Conservation (phyloP, 352 stramenopile genomes). For the Globisporangium nunn region DNA sequence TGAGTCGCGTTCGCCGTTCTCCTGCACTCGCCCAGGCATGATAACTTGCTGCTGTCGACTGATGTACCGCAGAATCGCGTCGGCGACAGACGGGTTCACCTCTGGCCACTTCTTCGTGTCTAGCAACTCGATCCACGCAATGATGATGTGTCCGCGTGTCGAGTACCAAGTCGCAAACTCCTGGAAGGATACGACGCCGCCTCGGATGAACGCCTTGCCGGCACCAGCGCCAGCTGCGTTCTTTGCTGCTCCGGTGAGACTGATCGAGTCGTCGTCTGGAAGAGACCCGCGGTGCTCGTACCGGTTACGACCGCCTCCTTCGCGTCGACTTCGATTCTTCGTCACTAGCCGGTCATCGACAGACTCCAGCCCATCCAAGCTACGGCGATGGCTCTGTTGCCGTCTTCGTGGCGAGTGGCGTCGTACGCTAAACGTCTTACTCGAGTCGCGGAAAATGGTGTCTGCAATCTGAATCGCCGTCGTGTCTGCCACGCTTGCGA, state of each 20-base stretch:
- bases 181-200: slow-evolving; percentile 76
- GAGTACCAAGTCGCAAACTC: slow-evolving; percentile 86
- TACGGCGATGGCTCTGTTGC: slow-evolving; percentile 35
- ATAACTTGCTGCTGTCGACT: slow-evolving; percentile 63
- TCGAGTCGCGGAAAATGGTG: slow-evolving; percentile 76
- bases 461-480: slow-evolving; percentile 80
- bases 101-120: slow-evolving; percentile 80
- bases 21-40: slow-evolving; percentile 7
- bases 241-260: slow-evolving; percentile 42
- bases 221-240: slow-evolving; percentile 51
- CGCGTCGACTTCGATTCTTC: slow-evolving; percentile 19
- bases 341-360: slow-evolving; percentile 30
- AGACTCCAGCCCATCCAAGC: slow-evolving; percentile 48
- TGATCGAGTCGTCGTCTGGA: slow-evolving; percentile 45
- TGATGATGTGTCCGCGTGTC: slow-evolving; percentile 69
- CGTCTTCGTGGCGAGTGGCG: slow-evolving; percentile 20
- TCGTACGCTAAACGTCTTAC: slow-evolving; percentile 68
- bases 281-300: slow-evolving; percentile 74
- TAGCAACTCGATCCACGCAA: slow-evolving; percentile 83
- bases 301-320: slow-evolving; percentile 20
- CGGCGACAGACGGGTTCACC: slow-evolving; percentile 46
- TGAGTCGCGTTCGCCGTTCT: slow-evolving; percentile 33
- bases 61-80: slow-evolving; percentile 74
- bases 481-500: slow-evolving; percentile 72
- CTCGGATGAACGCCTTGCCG: slow-evolving; percentile 59